phyloP scores from a whole-genome alignment of 768 basidiomycete species.

The Amylocystis lapponica region DNA sequence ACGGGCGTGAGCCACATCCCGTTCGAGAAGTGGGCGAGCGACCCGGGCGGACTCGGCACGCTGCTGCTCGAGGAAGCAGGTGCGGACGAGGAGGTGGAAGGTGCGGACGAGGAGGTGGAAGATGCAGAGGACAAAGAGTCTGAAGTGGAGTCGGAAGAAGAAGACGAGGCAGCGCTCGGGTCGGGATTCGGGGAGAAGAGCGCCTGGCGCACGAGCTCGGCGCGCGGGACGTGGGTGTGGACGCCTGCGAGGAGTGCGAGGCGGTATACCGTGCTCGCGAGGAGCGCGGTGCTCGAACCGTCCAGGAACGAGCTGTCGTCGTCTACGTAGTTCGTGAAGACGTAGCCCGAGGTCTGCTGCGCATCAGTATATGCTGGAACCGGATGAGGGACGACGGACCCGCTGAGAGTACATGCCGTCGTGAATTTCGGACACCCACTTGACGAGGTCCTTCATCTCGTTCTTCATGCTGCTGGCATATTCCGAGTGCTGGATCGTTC shows the following conservation, averaged over 20 bases:
- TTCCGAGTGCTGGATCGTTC: constrained; percentile 61
- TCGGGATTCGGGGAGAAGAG: constrained; percentile 11
- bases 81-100: not conserved
- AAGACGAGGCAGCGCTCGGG: not conserved
- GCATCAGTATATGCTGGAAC: not conserved
- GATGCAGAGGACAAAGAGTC: constrained; percentile 14
- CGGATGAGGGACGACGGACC: constrained; percentile 32
- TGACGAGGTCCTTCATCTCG: constrained; percentile 51
- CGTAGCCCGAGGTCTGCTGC: constrained; percentile 35
- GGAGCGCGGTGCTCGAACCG: constrained; percentile 63
- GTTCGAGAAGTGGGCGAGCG: constrained; percentile 42
- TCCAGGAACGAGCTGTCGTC: constrained; percentile 60
- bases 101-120: constrained; percentile 3
- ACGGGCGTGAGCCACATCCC: constrained; percentile 71
- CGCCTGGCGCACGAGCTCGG: constrained; percentile 47
- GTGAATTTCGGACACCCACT: constrained; percentile 72
- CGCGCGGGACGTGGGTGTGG: constrained; percentile 45
- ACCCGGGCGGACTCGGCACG: constrained; percentile 8
- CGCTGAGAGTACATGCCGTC: constrained; percentile 58
- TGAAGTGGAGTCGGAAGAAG: constrained; percentile 1
- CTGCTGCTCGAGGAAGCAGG: constrained; percentile 1
- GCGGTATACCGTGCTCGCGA: constrained; percentile 75
- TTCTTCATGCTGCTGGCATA: constrained; percentile 42
- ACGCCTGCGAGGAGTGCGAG: constrained; percentile 49
- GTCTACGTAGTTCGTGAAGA: constrained; percentile 74